Percentiles rank a stretch among this genome's conserved stretches.
Conservation (phyloP, 2,329 filamentous ascomycete genomes). For the Nemania diffusa region DNA sequence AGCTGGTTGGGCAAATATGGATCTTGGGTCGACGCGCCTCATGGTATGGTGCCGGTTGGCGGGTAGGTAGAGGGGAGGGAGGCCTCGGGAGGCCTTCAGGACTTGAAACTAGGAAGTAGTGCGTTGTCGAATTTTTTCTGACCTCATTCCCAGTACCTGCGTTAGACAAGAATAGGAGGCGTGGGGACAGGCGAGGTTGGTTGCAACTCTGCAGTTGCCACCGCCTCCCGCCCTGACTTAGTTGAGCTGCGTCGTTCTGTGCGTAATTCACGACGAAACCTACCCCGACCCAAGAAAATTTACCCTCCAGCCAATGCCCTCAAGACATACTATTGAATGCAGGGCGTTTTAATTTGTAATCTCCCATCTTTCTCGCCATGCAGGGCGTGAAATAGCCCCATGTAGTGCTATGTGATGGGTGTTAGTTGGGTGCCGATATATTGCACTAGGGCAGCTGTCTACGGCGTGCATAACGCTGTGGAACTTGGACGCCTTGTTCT, state of each 20-base stretch:
- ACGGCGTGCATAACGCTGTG: constrained; percentile 28
- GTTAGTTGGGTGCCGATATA: constrained; percentile 2
- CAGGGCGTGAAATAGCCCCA: constrained; percentile 24
- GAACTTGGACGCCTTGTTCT: constrained; percentile 22
- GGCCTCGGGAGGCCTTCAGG: no score
- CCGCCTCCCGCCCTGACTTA: neutral
- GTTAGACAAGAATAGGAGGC: neutral
- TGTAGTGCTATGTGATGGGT: constrained; percentile 22
- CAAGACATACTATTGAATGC: constrained; percentile 18
- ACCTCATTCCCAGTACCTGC: neutral
- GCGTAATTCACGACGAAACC: neutral
- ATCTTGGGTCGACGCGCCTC: no score
- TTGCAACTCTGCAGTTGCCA: constrained; percentile 2
- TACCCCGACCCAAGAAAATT: neutral
- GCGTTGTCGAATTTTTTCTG: neutral
- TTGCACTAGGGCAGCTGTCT: neutral
- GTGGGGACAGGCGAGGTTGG: neutral
- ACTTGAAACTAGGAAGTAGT: no score
- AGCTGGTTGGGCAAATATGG: neutral
- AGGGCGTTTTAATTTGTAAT: constrained; percentile 15
- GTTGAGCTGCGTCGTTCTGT: neutral
- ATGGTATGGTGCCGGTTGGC: no score
- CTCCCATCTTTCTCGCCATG: neutral
- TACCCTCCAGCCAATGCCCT: neutral
- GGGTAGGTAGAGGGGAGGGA: no score